Conservation (phyloP, 2,329 filamentous ascomycete genomes). For the Periconia sp. region DNA sequence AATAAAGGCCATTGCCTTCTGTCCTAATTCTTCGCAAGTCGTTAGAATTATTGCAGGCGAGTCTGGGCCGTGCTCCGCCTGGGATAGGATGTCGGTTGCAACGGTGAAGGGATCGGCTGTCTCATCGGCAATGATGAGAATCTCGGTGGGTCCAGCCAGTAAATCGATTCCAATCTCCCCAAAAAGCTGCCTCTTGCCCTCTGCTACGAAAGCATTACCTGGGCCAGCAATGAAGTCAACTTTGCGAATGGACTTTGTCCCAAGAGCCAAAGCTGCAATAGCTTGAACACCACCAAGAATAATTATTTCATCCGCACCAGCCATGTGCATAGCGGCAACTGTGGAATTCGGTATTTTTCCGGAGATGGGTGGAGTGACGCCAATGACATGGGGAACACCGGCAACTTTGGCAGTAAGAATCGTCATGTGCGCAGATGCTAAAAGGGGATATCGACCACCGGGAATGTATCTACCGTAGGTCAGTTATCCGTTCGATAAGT, state of each 20-base stretch:
- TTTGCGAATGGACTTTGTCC: slow-evolving; percentile 56
- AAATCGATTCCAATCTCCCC: slow-evolving; percentile 62
- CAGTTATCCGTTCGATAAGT: too few relatives aligned
- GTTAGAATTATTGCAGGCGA: slow-evolving; percentile 59
- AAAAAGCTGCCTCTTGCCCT: slow-evolving; percentile 60
- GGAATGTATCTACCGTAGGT: too few relatives aligned
- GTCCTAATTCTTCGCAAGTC: slow-evolving; percentile 38
- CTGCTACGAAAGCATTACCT: slow-evolving; percentile 62
- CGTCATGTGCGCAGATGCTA: slow-evolving; percentile 63
- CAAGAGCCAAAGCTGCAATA: slow-evolving; percentile 59
- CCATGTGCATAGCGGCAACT: slow-evolving; percentile 58
- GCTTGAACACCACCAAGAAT: slow-evolving; percentile 61
- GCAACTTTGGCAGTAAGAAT: slow-evolving; percentile 62
- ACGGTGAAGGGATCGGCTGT: slow-evolving; percentile 53
- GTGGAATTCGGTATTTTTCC: slow-evolving; percentile 57
- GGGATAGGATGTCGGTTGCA: slow-evolving; percentile 56
- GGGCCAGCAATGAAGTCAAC: slow-evolving; percentile 62
- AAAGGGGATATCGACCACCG: slow-evolving; percentile 60
- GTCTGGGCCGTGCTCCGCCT: slow-evolving; percentile 61
- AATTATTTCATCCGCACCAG: slow-evolving; percentile 59
- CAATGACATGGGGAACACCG: slow-evolving; percentile 58
- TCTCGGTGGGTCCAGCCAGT: slow-evolving; percentile 60
- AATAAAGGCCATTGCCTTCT: slow-evolving; percentile 7
- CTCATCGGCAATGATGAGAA: slow-evolving; percentile 58
- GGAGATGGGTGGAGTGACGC: slow-evolving; percentile 58